Evolutionary conservation across 2,329 filamentous ascomycete genomes (phyloP).

Genomic region (Parascedosporium putredinis): DNA sequence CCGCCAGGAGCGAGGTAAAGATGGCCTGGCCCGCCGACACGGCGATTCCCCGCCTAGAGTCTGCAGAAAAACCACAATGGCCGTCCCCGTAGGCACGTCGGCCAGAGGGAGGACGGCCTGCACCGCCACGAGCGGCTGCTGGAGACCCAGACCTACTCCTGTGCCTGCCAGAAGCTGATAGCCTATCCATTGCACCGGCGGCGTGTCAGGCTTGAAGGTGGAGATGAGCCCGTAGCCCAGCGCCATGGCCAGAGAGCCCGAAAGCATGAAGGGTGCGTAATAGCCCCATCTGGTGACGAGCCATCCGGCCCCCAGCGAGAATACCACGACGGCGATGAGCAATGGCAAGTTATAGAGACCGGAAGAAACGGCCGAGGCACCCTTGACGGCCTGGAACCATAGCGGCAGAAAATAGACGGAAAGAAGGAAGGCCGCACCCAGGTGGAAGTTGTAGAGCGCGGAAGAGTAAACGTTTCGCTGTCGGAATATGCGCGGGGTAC

Average conservation of each 20-base stretch:
- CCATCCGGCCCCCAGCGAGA: slow-evolving; percentile 20
- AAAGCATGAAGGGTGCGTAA: slow-evolving; percentile 28
- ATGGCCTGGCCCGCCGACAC: slow-evolving; percentile 40
- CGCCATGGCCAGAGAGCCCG: slow-evolving; percentile 18
- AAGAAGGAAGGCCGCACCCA: slow-evolving; percentile 21
- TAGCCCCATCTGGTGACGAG: slow-evolving; percentile 25
- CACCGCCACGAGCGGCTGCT: slow-evolving; percentile 33
- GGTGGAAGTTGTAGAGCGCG: slow-evolving; percentile 26
- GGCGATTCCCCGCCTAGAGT: slow-evolving; percentile 35
- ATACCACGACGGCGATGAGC: slow-evolving; percentile 23
- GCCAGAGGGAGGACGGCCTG: slow-evolving; percentile 30
- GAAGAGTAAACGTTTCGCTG: slow-evolving; percentile 28
- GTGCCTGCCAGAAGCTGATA: slow-evolving; percentile 18
- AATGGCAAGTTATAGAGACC: slow-evolving; percentile 26
- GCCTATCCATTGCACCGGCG: slow-evolving; percentile 8
- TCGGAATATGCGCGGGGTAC: slow-evolving; percentile 31
- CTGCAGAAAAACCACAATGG: slow-evolving; percentile 35
- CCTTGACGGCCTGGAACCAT: slow-evolving; percentile 28
- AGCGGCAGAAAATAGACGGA: slow-evolving; percentile 23
- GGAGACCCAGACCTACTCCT: slow-evolving; percentile 30
- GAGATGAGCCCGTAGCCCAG: slow-evolving; percentile 27
- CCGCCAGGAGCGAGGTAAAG: slow-evolving; percentile 25
- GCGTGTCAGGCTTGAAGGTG: slow-evolving; percentile 21
- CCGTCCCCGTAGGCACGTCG: slow-evolving; percentile 36
- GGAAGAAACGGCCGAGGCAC: slow-evolving; percentile 22